Percentiles rank a stretch among this genome's conserved stretches.
These are phyloP conservation scores for Colletotrichum sp. DNA, from an alignment of 2,329 filamentous ascomycete genomes.

Conservation along the genomic window DNA sequence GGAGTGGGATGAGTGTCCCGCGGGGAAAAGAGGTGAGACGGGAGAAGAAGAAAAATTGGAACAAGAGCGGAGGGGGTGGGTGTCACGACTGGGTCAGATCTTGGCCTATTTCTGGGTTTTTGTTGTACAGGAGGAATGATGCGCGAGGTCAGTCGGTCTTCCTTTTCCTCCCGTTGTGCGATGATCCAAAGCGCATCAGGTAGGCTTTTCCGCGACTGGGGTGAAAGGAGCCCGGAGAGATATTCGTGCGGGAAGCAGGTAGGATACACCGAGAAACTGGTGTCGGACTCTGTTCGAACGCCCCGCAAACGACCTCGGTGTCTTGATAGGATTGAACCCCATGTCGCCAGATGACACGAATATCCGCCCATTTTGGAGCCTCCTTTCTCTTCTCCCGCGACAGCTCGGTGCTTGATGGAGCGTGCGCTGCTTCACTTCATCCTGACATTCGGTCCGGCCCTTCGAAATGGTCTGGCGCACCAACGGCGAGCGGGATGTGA, in stretches of 20 bases:
- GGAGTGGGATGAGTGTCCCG: background rate
- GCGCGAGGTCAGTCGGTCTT: conserved; percentile 7
- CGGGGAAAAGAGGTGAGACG: conserved; percentile 6
- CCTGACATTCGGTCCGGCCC: conserved; percentile 4
- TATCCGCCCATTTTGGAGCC: background rate
- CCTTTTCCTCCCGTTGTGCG: background rate
- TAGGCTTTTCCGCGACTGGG: background rate
- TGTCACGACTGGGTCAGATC: conserved; percentile 3
- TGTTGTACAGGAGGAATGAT: background rate
- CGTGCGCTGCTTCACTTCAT: background rate
- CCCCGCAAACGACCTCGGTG: background rate
- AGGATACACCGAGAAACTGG: background rate
- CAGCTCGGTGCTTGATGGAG: background rate
- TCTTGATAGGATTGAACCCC: background rate
- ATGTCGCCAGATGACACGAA: background rate
- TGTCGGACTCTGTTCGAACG: background rate
- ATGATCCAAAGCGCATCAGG: background rate
- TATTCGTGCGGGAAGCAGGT: background rate
- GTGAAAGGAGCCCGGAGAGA: background rate
- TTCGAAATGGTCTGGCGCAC: background rate
- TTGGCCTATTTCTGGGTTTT: conserved; percentile 3
- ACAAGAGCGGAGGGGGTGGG: background rate
- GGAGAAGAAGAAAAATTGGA: background rate
- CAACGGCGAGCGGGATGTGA: background rate
- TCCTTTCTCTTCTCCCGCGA: background rate